Evolutionary conservation across 1,284 basidiomycete species (phyloP), one percentile per base, ranked within the genome.

Genomic region (Cystobasidiaceae sp.): DNA sequence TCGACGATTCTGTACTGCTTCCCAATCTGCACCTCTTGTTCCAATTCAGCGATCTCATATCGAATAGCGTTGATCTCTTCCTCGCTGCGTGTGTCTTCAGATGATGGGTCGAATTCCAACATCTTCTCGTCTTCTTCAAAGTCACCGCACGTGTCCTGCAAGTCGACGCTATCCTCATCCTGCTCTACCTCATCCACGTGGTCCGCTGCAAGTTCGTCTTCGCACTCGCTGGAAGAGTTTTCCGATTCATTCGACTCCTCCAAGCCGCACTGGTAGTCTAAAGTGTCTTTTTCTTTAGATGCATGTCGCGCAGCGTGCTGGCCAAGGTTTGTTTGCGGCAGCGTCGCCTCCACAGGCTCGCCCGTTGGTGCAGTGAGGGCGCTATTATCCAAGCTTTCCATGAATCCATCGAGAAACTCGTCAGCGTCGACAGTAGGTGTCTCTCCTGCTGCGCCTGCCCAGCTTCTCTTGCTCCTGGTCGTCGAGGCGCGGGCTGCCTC

Each of bases 1-100:
- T 97, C 94, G 27, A 97, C 78, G 25, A 97, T 81, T 66, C 82
- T 82, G 81, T 96, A 98, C 70, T 88, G 81, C n/a, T 80, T 76
- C 3, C 78, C 75, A 44, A 93, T 80, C 0, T 86, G 86, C 1
- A 93, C 84, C 15, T 83, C 74, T 21, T 74, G 66, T 48, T 78
- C 75, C 21, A 84, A 74, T 21, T 78, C 77, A 25, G 75, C 70
- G 60, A 97, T 93, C 77, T 94, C 90, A 37, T 81, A 79, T 63
- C 83, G 80, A 66, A 97, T 88, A 66, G 89, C 88, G 9, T 69
- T 61, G 34, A 77, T 72, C 61, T 77, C 76, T 50, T 71, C 72
- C 21, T 73, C 70, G 30, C 74, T 50, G 21, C 73, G 60, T 25
- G 68, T 71, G 19, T 69, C 64, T 51, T 68, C 70, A 49, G 67